Conservation (phyloP, 371 early-diverging fungal species). For the Syncephalis fuscata region DNA sequence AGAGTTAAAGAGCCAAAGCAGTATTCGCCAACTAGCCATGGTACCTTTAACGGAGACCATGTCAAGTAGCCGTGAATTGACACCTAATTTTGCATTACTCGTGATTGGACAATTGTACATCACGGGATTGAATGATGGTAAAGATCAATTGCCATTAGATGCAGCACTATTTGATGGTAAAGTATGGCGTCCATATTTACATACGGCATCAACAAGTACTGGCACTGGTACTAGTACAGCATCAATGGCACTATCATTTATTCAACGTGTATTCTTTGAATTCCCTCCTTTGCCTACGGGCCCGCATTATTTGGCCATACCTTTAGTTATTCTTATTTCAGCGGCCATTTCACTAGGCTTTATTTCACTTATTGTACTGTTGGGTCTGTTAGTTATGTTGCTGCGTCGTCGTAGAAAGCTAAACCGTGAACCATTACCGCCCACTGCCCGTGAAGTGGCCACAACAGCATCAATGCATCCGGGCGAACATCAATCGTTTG, state of each 20-base stretch:
- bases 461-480: background rate
- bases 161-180: conserved; percentile 40
- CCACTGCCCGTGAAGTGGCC: conserved; percentile 1
- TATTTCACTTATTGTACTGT: conserved; percentile 42
- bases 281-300: background rate
- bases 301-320: conserved; percentile 23
- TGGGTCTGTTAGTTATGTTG: conserved; percentile 22
- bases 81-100: too few species aligned
- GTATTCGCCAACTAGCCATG: too few species aligned
- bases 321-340: conserved; percentile 47
- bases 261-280: background rate
- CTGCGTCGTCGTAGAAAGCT: conserved; percentile 3
- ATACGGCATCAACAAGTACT: conserved; percentile 11
- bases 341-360: conserved; percentile 46
- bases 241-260: background rate
- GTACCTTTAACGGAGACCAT: too few species aligned
- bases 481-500: background rate
- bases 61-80: too few species aligned
- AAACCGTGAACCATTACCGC: background rate
- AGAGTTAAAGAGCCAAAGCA: too few species aligned
- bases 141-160: too few species aligned
- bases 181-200: conserved; percentile 42
- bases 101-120: too few species aligned
- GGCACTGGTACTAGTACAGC: background rate
- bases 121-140: too few species aligned